Evolutionary conservation across 2,329 filamentous ascomycete genomes (phyloP).

Genomic region (Talaromyces rugulosus): DNA sequence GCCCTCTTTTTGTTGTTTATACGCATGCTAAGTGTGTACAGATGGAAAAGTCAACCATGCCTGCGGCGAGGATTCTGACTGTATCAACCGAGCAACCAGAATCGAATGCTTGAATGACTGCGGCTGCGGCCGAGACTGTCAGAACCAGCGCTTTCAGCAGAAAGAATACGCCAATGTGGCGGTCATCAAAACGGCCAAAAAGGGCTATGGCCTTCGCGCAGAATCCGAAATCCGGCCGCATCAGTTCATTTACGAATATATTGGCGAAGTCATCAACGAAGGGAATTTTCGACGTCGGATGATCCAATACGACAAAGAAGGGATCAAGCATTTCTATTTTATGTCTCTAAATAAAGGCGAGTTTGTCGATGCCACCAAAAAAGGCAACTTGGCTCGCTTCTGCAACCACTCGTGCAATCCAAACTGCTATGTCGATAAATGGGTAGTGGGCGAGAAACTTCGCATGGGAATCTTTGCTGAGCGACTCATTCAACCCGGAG

Average conservation of each 20-base stretch:
- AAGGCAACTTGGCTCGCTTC: conserved; percentile 91
- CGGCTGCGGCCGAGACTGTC: conserved; percentile 80
- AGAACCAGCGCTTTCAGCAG: conserved; percentile 91
- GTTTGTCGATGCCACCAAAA: conserved; percentile 96
- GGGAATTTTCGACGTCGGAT: conserved; percentile 82
- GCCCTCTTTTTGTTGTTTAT: neutral
- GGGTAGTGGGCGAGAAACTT: conserved; percentile 94
- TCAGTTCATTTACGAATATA: conserved; percentile 97
- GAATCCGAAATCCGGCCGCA: conserved; percentile 72
- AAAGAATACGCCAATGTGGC: conserved; percentile 87
- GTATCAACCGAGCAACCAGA: conserved; percentile 96
- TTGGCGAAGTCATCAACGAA: conserved; percentile 97
- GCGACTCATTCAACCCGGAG: conserved; percentile 77
- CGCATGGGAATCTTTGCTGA: conserved; percentile 98
- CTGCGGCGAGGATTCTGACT: conserved; percentile 94
- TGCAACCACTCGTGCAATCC: conserved; percentile 99
- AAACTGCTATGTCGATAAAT: conserved; percentile 99
- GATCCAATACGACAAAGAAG: conserved; percentile 89
- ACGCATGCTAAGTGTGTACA: conserved; percentile 31
- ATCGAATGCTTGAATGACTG: conserved; percentile 91
- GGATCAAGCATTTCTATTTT: conserved; percentile 99
- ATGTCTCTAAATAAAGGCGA: conserved; percentile 97
- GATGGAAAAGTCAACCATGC: conserved; percentile 64
- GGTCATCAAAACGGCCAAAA: conserved; percentile 97
- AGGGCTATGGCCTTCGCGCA: conserved; percentile 86